phyloP scores from a whole-genome alignment of 2,329 filamentous ascomycete species.

The Nigrograna mackinnonii region DNA sequence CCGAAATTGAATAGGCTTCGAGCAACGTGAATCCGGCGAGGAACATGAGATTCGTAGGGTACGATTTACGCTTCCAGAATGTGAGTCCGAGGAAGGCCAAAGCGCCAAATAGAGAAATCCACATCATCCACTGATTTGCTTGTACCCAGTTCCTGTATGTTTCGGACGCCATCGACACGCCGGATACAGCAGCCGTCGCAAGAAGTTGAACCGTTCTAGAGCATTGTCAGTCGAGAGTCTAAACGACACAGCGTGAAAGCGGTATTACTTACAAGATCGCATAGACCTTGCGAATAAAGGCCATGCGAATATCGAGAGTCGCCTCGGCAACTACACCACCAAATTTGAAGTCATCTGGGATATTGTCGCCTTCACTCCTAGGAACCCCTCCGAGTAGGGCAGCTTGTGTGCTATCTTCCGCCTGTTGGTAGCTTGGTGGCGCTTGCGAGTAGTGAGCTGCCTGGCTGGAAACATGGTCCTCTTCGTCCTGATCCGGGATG shows the following conservation, averaged over 20 bases:
- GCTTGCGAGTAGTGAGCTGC: slow-evolving; percentile 70
- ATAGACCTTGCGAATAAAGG: slow-evolving; percentile 97
- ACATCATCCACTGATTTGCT: slow-evolving; percentile 79
- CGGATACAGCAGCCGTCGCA: slow-evolving; percentile 78
- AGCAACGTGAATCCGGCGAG: slow-evolving; percentile 85
- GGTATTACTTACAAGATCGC: slow-evolving; percentile 71
- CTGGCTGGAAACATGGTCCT: too few species aligned
- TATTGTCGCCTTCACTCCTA: slow-evolving; percentile 82
- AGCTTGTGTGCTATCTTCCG: slow-evolving; percentile 58
- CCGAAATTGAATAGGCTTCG: slow-evolving; percentile 91
- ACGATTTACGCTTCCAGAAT: slow-evolving; percentile 60
- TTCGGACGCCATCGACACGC: slow-evolving; percentile 81
- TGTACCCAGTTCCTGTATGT: slow-evolving; percentile 89
- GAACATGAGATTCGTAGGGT: slow-evolving; percentile 93
- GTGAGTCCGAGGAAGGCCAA: slow-evolving; percentile 42
- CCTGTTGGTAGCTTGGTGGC: slow-evolving; percentile 81
- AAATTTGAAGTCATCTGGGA: slow-evolving; percentile 96
- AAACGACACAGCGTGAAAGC: neutral
- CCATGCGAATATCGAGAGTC: slow-evolving; percentile 90
- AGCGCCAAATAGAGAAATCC: slow-evolving; percentile 67
- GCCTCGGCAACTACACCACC: slow-evolving; percentile 11
- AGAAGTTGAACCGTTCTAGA: slow-evolving; percentile 82
- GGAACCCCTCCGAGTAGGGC: slow-evolving; percentile 67
- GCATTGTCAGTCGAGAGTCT: neutral
- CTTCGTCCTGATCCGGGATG: slow-evolving; percentile 83